Percentiles rank a stretch among this genome's conserved stretches.
Conservation (phyloP, 1,284 basidiomycete species). For the Irpex lacteus region DNA sequence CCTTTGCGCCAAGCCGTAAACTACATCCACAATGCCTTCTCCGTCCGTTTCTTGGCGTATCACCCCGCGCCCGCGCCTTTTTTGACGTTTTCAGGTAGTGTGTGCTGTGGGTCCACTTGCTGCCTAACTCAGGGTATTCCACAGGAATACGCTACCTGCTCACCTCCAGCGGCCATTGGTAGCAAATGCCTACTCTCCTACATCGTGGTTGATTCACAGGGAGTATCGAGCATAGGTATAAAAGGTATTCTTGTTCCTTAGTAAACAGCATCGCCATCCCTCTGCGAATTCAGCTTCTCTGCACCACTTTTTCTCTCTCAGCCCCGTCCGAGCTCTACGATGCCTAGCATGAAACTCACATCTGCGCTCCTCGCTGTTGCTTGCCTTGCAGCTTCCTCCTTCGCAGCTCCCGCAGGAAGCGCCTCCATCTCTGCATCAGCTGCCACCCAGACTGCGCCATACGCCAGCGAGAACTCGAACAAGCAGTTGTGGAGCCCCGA, state of each 20-base stretch:
- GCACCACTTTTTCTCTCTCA: not conserved
- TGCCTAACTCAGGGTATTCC: not conserved
- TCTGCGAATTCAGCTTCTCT: not conserved
- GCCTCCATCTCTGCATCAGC: conserved; percentile 6
- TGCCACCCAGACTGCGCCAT: conserved; percentile 37
- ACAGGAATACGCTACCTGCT: not conserved
- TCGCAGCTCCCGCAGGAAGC: conserved; percentile 9
- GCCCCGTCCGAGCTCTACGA: not conserved
- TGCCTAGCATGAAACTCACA: conserved; percentile 8
- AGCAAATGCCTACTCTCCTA: not conserved
- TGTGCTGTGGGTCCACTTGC: not conserved
- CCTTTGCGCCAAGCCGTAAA: not conserved
- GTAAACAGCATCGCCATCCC: not conserved
- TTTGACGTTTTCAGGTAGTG: not conserved
- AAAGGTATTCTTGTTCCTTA: not conserved
- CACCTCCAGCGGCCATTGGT: not conserved
- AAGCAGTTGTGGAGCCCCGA: conserved; percentile 34
- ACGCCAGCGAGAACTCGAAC: conserved; percentile 54
- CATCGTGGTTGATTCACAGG: not conserved
- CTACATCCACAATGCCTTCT: not conserved
- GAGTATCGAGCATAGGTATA: conserved; percentile 1
- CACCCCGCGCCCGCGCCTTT: not conserved
- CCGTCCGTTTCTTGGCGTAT: not conserved
- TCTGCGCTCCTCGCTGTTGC: conserved; percentile 5
- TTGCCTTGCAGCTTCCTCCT: conserved; percentile 1